These are phyloP conservation scores for Taphrina pruni DNA, from an alignment of 1,139 yeast genomes.

Conservation along the genomic window DNA sequence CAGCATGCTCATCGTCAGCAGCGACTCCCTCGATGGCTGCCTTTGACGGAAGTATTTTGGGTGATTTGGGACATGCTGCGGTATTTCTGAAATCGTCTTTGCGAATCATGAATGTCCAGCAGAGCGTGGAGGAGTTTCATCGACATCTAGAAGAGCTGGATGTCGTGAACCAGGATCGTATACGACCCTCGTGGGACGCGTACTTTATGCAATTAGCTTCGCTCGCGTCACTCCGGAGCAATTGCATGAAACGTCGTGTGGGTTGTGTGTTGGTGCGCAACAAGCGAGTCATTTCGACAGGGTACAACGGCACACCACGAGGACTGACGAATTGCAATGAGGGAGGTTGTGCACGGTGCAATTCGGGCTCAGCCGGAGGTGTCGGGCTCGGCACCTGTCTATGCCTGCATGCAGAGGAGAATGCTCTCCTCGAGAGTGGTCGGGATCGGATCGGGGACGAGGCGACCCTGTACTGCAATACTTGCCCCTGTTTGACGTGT, in stretches of 20 bases:
- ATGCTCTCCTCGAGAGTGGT: slow-evolving; percentile 92
- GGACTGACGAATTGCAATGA: slow-evolving; percentile 86
- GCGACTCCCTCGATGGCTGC: neutral
- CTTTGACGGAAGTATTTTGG: neutral
- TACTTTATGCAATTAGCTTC: slow-evolving; percentile 93
- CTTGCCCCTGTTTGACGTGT: slow-evolving; percentile 97
- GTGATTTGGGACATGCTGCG: slow-evolving; percentile 47
- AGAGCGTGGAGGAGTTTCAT: slow-evolving; percentile 58
- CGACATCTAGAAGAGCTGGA: slow-evolving; percentile 62
- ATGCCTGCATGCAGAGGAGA: slow-evolving; percentile 96
- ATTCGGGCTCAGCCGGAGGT: slow-evolving; percentile 61
- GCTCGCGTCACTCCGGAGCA: slow-evolving; percentile 87
- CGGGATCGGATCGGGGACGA: slow-evolving; percentile 75
- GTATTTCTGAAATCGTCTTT: slow-evolving; percentile 65
- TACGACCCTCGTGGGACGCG: slow-evolving; percentile 94
- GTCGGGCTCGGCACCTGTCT: slow-evolving; percentile 79
- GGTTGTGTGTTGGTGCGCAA: slow-evolving; percentile 94
- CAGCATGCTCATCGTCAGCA: slow-evolving; percentile 54
- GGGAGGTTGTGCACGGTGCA: slow-evolving; percentile 93
- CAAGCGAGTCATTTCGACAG: slow-evolving; percentile 88
- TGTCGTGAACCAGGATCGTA: slow-evolving; percentile 63
- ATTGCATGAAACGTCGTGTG: slow-evolving; percentile 95
- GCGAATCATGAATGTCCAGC: slow-evolving; percentile 66
- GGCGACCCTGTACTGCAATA: slow-evolving; percentile 83
- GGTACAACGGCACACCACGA: slow-evolving; percentile 96